phyloP scores from a whole-genome alignment of 2,329 filamentous ascomycete genomes.

The Colletotrichum sp. region DNA sequence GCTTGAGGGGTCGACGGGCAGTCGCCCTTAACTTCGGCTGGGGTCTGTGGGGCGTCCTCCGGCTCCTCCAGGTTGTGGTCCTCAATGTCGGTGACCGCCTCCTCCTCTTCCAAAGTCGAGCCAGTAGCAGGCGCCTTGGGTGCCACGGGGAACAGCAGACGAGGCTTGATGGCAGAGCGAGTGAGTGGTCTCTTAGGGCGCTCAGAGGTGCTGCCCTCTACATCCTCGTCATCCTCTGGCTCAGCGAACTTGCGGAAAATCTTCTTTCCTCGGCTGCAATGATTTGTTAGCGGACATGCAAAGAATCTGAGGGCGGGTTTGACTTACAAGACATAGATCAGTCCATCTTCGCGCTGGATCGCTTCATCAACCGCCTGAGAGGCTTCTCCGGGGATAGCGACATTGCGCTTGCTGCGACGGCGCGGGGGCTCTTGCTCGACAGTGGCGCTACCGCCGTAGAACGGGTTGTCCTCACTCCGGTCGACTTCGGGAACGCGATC shows the following conservation, averaged over 20 bases:
- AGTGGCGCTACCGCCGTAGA: conserved; percentile 55
- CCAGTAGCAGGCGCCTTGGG: conserved; percentile 22
- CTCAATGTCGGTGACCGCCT: conserved; percentile 64
- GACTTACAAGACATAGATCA: conserved; percentile 80
- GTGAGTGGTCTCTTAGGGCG: conserved; percentile 55
- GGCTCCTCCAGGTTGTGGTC: conserved; percentile 47
- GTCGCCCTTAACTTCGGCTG: conserved; percentile 21
- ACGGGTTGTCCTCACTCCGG: conserved; percentile 72
- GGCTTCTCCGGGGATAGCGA: conserved; percentile 62
- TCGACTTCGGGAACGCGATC: conserved; percentile 77
- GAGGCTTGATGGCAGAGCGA: conserved; percentile 73
- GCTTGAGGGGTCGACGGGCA: conserved; percentile 54
- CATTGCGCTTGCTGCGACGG: conserved; percentile 59
- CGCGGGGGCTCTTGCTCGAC: conserved; percentile 45
- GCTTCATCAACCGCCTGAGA: conserved; percentile 66
- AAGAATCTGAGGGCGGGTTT: neutral
- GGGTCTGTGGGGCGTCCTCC: conserved; percentile 36
- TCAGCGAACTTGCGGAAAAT: conserved; percentile 73
- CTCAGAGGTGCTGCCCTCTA: conserved; percentile 33
- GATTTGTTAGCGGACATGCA: conserved; percentile 6
- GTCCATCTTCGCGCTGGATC: conserved; percentile 70
- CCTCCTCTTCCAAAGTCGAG: conserved; percentile 56
- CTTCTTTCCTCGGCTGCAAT: conserved; percentile 75
- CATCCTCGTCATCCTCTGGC: conserved; percentile 37
- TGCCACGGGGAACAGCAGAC: conserved; percentile 69